Base-by-base conservation (phyloP, 768 basidiomycete genomes). In the Amanita jacksonii region DNA sequence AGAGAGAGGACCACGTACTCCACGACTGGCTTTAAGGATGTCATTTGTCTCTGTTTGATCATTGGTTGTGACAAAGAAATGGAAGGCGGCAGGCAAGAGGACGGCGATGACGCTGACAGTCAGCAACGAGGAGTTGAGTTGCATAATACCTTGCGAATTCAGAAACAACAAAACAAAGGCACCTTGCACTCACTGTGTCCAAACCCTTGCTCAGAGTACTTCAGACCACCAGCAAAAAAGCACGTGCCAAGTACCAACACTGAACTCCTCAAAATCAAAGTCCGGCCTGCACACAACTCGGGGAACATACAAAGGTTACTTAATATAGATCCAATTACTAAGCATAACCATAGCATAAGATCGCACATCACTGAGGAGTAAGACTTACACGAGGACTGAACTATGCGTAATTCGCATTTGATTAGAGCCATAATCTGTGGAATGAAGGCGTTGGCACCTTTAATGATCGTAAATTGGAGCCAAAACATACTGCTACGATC, bases 231-330 rank as follows among this genome's bases (percentile, higher is more conserved):
- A 16, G 83, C 85, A 52, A 90, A 89, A 64, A 90, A 90, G 55
- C 87, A 89, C 88, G 90, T 88, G 38, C 88, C 88, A 23, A 90
- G 70, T 13, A 91, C 79, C 39, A 92, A 70, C 25, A 89, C 82
- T 85, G 43, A 32, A n/a, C n/a, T n/a, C n/a, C n/a, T n/a, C n/a
- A n/a, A n/a, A n/a, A n/a, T n/a, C n/a, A n/a, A n/a, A n/a, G n/a
- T n/a, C n/a, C n/a, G n/a, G n/a, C n/a, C n/a, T n/a, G n/a, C n/a
- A n/a, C n/a, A n/a, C n/a, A n/a, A n/a, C n/a, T n/a, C n/a, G n/a
- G n/a, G n/a, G n/a, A n/a, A n/a, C n/a, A 61, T 65, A 88, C 85
- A 66, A 47, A 87, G 64, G 62, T 92, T 92, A 52, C 84, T 86
- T 8, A 92, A 70, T 57, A 93, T 81, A 3, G 84, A 85, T n/a